A percentile compares a stretch with the other conserved stretches of the same genome.
Conservation (phyloP, 1,284 basidiomycete genomes). For the Puccinia novopanici region DNA sequence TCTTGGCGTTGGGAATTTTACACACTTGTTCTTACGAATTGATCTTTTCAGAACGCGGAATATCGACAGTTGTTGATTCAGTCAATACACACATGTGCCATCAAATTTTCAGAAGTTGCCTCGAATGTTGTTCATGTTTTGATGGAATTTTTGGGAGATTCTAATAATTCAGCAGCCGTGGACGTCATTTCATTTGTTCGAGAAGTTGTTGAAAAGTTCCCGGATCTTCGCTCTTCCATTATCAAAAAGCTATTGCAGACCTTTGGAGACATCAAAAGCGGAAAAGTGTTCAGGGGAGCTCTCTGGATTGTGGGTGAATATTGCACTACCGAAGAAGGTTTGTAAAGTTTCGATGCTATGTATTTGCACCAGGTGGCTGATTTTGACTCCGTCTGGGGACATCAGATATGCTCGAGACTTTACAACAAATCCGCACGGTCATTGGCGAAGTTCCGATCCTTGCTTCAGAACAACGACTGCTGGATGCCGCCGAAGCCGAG, state of each 20-base stretch:
- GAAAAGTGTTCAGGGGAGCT: conserved; percentile 94
- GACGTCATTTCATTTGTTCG: conserved; percentile 95
- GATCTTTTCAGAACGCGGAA: conserved; percentile 65
- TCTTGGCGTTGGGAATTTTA: neutral
- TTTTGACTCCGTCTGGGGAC: conserved; percentile 3
- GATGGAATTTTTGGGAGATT: conserved; percentile 97
- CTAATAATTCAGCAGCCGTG: conserved; percentile 82
- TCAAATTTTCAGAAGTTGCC: conserved; percentile 97
- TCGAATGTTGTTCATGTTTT: conserved; percentile 93
- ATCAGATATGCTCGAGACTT: conserved; percentile 70
- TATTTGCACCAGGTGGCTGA: neutral
- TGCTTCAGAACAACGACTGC: conserved; percentile 74
- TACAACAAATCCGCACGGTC: conserved; percentile 81
- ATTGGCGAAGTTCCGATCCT: conserved; percentile 95
- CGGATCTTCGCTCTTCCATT: conserved; percentile 77
- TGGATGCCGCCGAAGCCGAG: conserved; percentile 72
- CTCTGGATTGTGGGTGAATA: conserved; percentile 99
- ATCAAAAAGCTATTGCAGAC: conserved; percentile 83
- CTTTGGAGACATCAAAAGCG: conserved; percentile 87
- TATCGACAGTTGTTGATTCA: conserved; percentile 96
- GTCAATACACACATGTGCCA: conserved; percentile 92
- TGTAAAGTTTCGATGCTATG: neutral
- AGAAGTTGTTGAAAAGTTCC: conserved; percentile 98
- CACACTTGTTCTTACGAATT: conserved; percentile 2
- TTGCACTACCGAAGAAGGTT: conserved; percentile 63